phyloP scores from a whole-genome alignment of 2,329 filamentous ascomycete genomes.

The Stachybotrys echinatus region DNA sequence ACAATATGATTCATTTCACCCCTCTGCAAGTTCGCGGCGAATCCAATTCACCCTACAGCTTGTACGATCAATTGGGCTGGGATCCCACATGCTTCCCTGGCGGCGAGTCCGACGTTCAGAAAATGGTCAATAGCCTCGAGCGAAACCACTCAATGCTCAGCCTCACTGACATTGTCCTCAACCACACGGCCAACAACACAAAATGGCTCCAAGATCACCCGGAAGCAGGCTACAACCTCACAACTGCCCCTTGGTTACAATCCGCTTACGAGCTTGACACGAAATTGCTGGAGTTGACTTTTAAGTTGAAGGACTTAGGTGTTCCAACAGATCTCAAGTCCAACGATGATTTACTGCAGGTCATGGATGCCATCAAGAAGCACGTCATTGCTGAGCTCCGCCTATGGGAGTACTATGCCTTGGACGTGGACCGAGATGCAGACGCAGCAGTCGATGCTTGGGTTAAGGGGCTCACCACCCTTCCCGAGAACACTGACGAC shows the following conservation, averaged over 20 bases:
- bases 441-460: conserved; percentile 67
- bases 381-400: conserved; percentile 72
- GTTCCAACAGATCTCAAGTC: conserved; percentile 70
- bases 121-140: conserved; percentile 77
- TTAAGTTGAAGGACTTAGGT: conserved; percentile 62
- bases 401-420: conserved; percentile 90
- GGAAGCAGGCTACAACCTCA: conserved; percentile 90
- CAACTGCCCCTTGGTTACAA: conserved; percentile 76
- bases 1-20: conserved; percentile 99
- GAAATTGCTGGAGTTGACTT: conserved; percentile 69
- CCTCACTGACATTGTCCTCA: conserved; percentile 94
- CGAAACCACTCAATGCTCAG: conserved; percentile 78
- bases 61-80: conserved; percentile 87
- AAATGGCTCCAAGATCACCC: conserved; percentile 92
- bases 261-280: conserved; percentile 59
- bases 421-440: conserved; percentile 71
- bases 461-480: conserved; percentile 53
- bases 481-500: conserved; percentile 38
- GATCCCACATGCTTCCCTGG: conserved; percentile 77
- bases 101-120: conserved; percentile 75
- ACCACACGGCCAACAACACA: conserved; percentile 95
- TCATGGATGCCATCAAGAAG: conserved; percentile 81
- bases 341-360: conserved; percentile 65
- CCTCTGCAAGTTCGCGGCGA: conserved; percentile 81
- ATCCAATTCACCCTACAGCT: conserved; percentile 96